Percentiles rank a stretch among this genome's conserved stretches.
phyloP scores from a whole-genome alignment of 805 yeast species.

The Candida fluviatilis region DNA sequence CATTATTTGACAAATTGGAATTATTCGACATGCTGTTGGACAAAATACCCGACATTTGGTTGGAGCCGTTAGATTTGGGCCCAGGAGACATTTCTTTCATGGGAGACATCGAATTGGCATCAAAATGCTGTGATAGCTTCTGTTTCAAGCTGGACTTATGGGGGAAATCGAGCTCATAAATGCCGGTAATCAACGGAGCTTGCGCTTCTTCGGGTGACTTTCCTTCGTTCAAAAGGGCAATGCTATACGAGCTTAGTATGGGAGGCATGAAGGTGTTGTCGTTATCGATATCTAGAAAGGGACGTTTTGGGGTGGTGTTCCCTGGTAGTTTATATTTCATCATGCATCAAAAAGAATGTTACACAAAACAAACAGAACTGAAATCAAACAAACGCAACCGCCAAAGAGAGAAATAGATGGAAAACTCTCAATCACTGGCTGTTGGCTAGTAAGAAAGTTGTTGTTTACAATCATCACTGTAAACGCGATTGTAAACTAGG shows the following conservation, averaged over 20 bases:
- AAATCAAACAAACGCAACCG: not conserved
- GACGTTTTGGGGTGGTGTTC: constrained; percentile 9
- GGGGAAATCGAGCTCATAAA: constrained; percentile 31
- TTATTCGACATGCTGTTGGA: not conserved
- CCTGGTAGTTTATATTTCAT: not conserved
- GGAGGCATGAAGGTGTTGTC: constrained; percentile 57
- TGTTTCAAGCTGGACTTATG: constrained; percentile 19
- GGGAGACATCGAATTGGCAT: too few species aligned
- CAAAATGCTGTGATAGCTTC: constrained; percentile 33
- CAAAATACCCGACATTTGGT: not conserved
- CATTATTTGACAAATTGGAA: constrained; percentile 3
- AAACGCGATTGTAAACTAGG: too few species aligned
- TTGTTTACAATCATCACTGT: too few species aligned
- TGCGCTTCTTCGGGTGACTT: constrained; percentile 5
- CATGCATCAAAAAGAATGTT: not conserved
- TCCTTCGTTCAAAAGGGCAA: constrained; percentile 45
- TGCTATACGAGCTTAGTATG: constrained; percentile 53
- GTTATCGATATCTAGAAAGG: constrained; percentile 25
- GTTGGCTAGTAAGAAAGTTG: too few species aligned
- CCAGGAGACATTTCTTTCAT: too few species aligned
- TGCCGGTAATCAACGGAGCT: constrained; percentile 19
- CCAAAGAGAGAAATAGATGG: not conserved
- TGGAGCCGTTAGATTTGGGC: not conserved
- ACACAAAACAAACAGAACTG: not conserved
- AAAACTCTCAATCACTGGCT: too few species aligned